A percentile compares a stretch with the other conserved stretches of the same genome.
Evolutionary conservation across 176 grass and related monocot species (phyloP).

Genomic region (Aegilops sharonensis): DNA sequence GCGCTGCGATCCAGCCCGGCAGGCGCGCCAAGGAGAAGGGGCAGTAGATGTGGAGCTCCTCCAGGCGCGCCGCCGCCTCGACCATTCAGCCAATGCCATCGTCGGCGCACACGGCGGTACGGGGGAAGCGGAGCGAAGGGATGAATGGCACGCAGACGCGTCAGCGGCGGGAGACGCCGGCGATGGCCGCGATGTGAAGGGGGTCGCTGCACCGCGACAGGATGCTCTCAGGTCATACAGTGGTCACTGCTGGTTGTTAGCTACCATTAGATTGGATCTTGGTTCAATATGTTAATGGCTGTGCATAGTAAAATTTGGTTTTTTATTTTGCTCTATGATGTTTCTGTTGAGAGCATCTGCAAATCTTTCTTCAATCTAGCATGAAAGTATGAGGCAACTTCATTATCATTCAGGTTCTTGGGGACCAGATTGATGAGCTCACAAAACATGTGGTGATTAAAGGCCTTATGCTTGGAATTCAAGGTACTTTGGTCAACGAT

Average conservation of each 20-base stretch:
- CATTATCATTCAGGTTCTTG: constrained; percentile 64
- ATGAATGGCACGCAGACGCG: constrained; percentile 66
- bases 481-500: constrained; percentile 87
- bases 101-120: constrained; percentile 47
- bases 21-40: constrained; percentile 60
- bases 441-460: constrained; percentile 93
- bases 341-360: constrained; percentile 25
- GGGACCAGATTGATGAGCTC: constrained; percentile 83
- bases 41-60: constrained; percentile 91
- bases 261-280: too few species aligned
- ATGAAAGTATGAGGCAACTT: constrained; percentile 3
- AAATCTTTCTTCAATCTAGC: neutral
- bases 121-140: constrained; percentile 84
- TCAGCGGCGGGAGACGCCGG: constrained; percentile 66
- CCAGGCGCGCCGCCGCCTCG: constrained; percentile 40
- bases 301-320: too few species aligned
- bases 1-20: constrained; percentile 43
- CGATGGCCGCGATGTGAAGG: constrained; percentile 67
- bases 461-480: constrained; percentile 82
- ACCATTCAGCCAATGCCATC: constrained; percentile 72
- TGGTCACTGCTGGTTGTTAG: too few species aligned
- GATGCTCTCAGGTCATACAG: constrained; percentile 40
- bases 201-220: constrained; percentile 70
- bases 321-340: constrained; percentile 24
- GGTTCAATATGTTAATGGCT: too few species aligned